Evolutionary conservation across 805 yeast species (phyloP), one percentile per base, ranked within the genome.

Genomic region (Wickerhamiella domercqiae): DNA sequence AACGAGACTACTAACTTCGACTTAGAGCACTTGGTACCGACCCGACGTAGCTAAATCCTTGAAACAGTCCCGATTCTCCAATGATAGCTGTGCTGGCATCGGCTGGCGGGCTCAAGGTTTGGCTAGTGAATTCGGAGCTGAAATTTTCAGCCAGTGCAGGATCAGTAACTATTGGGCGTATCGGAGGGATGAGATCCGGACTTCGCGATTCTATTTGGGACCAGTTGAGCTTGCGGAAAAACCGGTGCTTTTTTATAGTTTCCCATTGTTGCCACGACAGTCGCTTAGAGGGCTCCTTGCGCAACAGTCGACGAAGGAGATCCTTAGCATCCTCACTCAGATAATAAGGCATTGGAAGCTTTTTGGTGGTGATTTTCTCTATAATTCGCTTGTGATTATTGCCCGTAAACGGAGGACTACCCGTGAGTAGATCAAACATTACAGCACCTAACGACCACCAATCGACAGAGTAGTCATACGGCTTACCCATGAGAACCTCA

Each of bases 371-470:
- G 21, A 83, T 76, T 54, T 81, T 83, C 44, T 78, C 81, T 60
- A 78, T 67, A 21, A 83, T 79, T 32, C 68, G 70, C 52, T 78
- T 76, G 50, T 78, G 77, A 49, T 78, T 79, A 38, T 70, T 75
- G 3, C 94, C 95, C 0, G 90, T 78, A 56, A 80, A 82, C 1
- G 94, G 94, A 0, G 95, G 94, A 34, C 75, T 67, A 0, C 94
- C 94, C 0, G 86, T 76, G 36, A 83, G 62, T 68, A 83, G 67
- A 54, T 84, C 94, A 49, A 61, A 79, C 35, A 76, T 61, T 5
- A 83, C 76, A 34, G 93, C 78, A 0, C 94, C 95, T 24, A 84
- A 59, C 0, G 94, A 81, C 83, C 94, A 83, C 80, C 93, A 82
- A 55, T 83, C 95, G 35, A 84, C 90, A 22, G 73, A 67, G 38